A percentile compares a stretch with the other conserved stretches of the same genome.
Conservation (phyloP, 1,139 yeast species). For the Candida tunisiensis region DNA sequence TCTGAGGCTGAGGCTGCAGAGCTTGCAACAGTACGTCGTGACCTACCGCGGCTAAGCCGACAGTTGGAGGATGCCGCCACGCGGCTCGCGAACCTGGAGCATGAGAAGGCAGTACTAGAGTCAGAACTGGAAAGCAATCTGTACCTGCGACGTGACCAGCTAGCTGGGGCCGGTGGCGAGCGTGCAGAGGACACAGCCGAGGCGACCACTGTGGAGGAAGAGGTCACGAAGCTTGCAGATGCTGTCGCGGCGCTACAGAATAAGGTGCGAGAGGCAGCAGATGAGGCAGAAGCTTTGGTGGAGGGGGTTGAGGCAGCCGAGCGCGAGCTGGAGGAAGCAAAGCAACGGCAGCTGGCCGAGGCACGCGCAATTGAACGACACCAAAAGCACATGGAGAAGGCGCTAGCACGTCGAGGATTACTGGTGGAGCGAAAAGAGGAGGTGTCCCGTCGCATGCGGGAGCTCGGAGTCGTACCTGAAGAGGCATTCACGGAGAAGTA, state of each 20-base stretch:
- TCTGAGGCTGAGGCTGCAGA: slow-evolving; percentile 27
- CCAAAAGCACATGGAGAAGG: slow-evolving; percentile 50
- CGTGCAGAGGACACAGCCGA: not conserved
- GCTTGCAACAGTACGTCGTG: slow-evolving; percentile 16
- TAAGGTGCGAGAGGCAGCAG: not conserved
- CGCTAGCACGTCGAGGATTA: slow-evolving; percentile 46
- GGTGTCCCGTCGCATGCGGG: slow-evolving; percentile 56
- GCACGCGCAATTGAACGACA: slow-evolving; percentile 42
- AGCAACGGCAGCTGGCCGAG: not conserved
- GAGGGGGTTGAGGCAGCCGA: not conserved
- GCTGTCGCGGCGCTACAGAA: not conserved
- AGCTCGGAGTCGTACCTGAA: slow-evolving; percentile 76
- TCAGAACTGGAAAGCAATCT: slow-evolving; percentile 44
- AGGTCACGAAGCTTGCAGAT: too few species aligned
- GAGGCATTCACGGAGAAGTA: slow-evolving; percentile 47
- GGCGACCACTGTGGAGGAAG: too few species aligned
- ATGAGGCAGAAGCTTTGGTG: not conserved
- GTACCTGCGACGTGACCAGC: slow-evolving; percentile 24
- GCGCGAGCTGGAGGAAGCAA: slow-evolving; percentile 2
- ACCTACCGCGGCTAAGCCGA: not conserved
- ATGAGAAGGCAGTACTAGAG: slow-evolving; percentile 31
- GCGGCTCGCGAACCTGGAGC: slow-evolving; percentile 31
- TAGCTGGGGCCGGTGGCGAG: slow-evolving; percentile 6
- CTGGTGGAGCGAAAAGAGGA: slow-evolving; percentile 52
- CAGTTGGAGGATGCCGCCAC: slow-evolving; percentile 28